phyloP scores from a whole-genome alignment of 2,329 filamentous ascomycete species.

The Huntiella omanensis region DNA sequence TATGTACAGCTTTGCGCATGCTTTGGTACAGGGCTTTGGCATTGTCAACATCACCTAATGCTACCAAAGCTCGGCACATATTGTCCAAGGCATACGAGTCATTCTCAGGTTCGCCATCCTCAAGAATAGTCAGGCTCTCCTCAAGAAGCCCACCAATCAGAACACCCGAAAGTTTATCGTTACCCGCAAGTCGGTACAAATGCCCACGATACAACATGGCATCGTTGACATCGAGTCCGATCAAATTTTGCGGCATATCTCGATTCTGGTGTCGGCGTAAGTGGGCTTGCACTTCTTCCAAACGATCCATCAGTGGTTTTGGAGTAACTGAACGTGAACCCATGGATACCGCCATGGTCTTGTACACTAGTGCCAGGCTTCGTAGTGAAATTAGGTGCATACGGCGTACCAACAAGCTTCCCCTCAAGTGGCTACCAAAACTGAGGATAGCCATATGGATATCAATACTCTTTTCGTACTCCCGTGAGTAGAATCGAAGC shows the following conservation, averaged over 20 bases:
- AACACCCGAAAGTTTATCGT: slow-evolving; percentile 15
- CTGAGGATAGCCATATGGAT: slow-evolving; percentile 21
- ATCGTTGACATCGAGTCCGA: slow-evolving; percentile 24
- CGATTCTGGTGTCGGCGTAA: slow-evolving; percentile 21
- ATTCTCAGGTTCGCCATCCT: slow-evolving; percentile 23
- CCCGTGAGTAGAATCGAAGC: slow-evolving; percentile 19
- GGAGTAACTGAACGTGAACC: slow-evolving; percentile 16
- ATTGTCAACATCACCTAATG: slow-evolving; percentile 20
- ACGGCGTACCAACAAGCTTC: slow-evolving; percentile 21
- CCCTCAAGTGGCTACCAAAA: slow-evolving; percentile 21
- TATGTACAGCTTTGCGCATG: slow-evolving; percentile 18
- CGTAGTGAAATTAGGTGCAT: slow-evolving; percentile 24
- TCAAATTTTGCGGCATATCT: slow-evolving; percentile 22
- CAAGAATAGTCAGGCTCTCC: slow-evolving; percentile 21
- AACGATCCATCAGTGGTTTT: slow-evolving; percentile 18
- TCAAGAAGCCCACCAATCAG: slow-evolving; percentile 19
- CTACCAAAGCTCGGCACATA: slow-evolving; percentile 22
- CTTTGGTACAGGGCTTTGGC: slow-evolving; percentile 22
- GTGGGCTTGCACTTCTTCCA: slow-evolving; percentile 20
- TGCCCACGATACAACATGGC: slow-evolving; percentile 23
- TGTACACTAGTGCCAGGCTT: slow-evolving; percentile 21
- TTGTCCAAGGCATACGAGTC: slow-evolving; percentile 25
- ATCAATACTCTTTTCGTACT: slow-evolving; percentile 19
- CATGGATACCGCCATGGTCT: slow-evolving; percentile 16
- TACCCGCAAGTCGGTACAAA: slow-evolving; percentile 19